A percentile compares a stretch with the other conserved stretches of the same genome.
phyloP scores from a whole-genome alignment of 1,284 basidiomycete species.

The Nidula niveotomentosa region DNA sequence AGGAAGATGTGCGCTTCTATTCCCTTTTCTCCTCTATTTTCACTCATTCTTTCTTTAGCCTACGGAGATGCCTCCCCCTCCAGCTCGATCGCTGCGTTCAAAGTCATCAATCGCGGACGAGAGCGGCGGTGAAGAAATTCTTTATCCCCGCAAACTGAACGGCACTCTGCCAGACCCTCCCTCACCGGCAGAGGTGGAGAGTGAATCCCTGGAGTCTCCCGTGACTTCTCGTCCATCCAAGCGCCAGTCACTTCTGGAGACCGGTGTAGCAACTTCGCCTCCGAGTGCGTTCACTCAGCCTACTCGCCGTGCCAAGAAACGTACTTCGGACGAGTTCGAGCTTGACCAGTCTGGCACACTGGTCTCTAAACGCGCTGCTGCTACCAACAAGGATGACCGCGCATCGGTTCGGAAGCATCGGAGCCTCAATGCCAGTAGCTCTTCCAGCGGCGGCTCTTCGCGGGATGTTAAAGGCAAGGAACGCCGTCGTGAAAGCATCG shows the following conservation, averaged over 20 bases:
- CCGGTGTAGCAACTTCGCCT: constrained; percentile 30
- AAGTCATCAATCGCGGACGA: constrained; percentile 71
- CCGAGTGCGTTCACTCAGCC: constrained; percentile 62
- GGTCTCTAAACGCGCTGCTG: constrained; percentile 45
- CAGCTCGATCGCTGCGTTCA: constrained; percentile 48
- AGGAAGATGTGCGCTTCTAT: constrained; percentile 53
- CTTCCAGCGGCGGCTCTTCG: constrained; percentile 35
- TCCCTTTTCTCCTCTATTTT: constrained; percentile 4
- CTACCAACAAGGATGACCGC: constrained; percentile 50
- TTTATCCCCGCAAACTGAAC: constrained; percentile 69
- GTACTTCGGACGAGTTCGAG: constrained; percentile 81
- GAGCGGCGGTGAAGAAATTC: constrained; percentile 80
- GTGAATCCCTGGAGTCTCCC: neutral
- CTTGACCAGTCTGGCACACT: constrained; percentile 67
- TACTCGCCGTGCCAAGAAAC: constrained; percentile 64
- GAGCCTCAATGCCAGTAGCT: constrained; percentile 57
- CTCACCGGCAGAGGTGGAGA: constrained; percentile 4
- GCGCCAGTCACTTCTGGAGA: neutral
- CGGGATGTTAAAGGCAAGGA: constrained; percentile 57
- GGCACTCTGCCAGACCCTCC: constrained; percentile 32
- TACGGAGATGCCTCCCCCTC: constrained; percentile 34
- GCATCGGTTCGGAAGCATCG: constrained; percentile 64
- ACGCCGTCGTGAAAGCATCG: constrained; percentile 62
- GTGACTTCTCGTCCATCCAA: neutral
- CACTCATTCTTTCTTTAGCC: constrained; percentile 21